Percentiles rank a stretch among this genome's conserved stretches.
phyloP scores from a whole-genome alignment of 352 stramenopile genomes.

The Phytopythium aichiense region DNA sequence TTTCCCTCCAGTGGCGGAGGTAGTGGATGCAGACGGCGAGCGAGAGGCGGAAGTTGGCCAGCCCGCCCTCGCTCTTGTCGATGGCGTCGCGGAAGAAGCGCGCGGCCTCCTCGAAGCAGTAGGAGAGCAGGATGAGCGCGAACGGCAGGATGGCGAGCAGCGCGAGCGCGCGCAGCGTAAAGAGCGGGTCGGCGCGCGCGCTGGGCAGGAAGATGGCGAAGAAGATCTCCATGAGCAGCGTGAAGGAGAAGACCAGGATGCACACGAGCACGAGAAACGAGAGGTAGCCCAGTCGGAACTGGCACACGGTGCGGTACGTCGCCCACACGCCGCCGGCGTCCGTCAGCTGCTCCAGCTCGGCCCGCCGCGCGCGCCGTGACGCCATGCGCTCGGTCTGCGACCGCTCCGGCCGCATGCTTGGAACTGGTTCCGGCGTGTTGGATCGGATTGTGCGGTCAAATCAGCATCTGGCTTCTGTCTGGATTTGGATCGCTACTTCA shows the following conservation, averaged over 20 bases:
- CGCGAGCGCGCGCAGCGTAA: slow-evolving; percentile 64
- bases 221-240: slow-evolving; percentile 89
- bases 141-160: slow-evolving; percentile 70
- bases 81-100: slow-evolving; percentile 83
- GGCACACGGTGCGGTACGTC: slow-evolving; percentile 73
- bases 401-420: neutral
- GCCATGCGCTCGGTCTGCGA: slow-evolving; percentile 51
- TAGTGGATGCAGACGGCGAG: slow-evolving; percentile 85
- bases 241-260: slow-evolving; percentile 89
- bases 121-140: slow-evolving; percentile 79
- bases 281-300: slow-evolving; percentile 87
- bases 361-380: slow-evolving; percentile 47
- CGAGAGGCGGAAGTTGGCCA: slow-evolving; percentile 82
- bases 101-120: slow-evolving; percentile 82
- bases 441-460: too few species aligned
- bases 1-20: slow-evolving; percentile 69
- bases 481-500: too few species aligned
- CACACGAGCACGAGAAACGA: slow-evolving; percentile 87
- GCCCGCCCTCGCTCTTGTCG: slow-evolving; percentile 74
- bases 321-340: slow-evolving; percentile 58
- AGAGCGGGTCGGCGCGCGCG: slow-evolving; percentile 64
- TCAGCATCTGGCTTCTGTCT: too few species aligned
- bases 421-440: neutral
- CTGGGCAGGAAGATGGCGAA: slow-evolving; percentile 88
- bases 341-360: slow-evolving; percentile 70